A percentile compares a stretch with the other conserved stretches of the same genome.
Evolutionary conservation across 805 yeast genomes (phyloP).

Genomic region (Ogataea paraovalis): DNA sequence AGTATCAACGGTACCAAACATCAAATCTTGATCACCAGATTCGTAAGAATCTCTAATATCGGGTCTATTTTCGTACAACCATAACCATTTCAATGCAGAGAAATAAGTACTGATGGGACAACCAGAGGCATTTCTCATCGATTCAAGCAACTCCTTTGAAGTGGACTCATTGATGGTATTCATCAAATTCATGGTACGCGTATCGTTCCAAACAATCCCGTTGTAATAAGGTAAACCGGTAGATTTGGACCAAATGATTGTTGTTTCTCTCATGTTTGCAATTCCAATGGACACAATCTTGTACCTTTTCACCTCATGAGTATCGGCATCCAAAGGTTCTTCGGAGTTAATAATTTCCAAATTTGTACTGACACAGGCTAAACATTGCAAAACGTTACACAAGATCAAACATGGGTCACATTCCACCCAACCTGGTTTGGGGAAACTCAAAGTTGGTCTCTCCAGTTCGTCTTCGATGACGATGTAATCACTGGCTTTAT

Average conservation of each 20-base stretch:
- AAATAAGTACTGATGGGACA: constrained; percentile 88
- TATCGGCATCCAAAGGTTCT: constrained; percentile 29
- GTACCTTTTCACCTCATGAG: constrained; percentile 27
- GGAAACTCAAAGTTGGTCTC: constrained; percentile 69
- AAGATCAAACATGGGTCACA: constrained; percentile 83
- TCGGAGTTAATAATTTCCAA: constrained; percentile 56
- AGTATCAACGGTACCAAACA: constrained; percentile 93
- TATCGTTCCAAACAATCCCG: constrained; percentile 96
- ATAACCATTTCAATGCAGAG: constrained; percentile 82
- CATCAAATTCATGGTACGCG: constrained; percentile 74
- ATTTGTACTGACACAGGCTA: constrained; percentile 54
- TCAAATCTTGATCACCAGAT: constrained; percentile 62
- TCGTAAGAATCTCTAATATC: constrained; percentile 65
- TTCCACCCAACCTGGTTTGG: constrained; percentile 91
- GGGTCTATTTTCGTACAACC: constrained; percentile 82
- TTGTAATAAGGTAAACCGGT: constrained; percentile 81
- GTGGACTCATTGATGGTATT: constrained; percentile 53
- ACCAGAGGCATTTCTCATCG: constrained; percentile 66
- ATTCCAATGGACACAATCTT: constrained; percentile 75
- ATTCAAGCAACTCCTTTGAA: constrained; percentile 51
- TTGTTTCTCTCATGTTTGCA: constrained; percentile 95
- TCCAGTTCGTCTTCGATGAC: constrained; percentile 53
- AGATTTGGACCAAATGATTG: constrained; percentile 77
- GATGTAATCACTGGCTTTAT: constrained; percentile 43
- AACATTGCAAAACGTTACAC: constrained; percentile 76